These are phyloP conservation scores for Fraxinus greggii DNA, from an alignment of 305 asterid species.

Conservation along the genomic window DNA sequence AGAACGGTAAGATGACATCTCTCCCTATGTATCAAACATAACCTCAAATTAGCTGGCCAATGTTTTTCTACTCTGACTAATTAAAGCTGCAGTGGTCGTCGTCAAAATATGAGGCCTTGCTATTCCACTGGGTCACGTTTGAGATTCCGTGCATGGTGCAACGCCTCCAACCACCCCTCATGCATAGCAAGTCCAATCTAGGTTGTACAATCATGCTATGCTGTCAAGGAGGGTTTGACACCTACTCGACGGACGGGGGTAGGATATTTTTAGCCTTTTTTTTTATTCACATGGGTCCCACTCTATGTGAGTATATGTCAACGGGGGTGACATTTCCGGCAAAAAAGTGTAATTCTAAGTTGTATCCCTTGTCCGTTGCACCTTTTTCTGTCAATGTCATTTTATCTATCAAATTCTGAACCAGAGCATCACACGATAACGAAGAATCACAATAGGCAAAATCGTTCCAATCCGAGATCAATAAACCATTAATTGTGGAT, in stretches of 20 bases:
- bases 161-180: constrained; percentile 54
- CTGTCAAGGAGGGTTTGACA: too few relatives aligned
- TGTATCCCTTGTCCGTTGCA: constrained; percentile 24
- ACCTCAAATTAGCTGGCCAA: constrained; percentile 28
- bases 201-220: too few relatives aligned
- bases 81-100: constrained; percentile 35
- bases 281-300: too few relatives aligned
- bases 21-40: background rate
- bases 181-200: constrained; percentile 34
- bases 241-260: too few relatives aligned
- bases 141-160: constrained; percentile 38
- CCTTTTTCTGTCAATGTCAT: constrained; percentile 36
- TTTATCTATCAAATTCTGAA: constrained; percentile 38
- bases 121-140: constrained; percentile 21
- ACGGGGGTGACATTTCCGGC: too few relatives aligned
- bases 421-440: constrained; percentile 24
- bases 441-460: constrained; percentile 26
- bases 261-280: too few relatives aligned
- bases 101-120: constrained; percentile 24
- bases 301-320: too few relatives aligned
- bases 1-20: background rate
- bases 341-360: constrained; percentile 4
- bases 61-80: constrained; percentile 31
- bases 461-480: constrained; percentile 28
- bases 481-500: constrained; percentile 22